Conservation (phyloP, 164 flowering plant species). For the Aristolochia californica region DNA sequence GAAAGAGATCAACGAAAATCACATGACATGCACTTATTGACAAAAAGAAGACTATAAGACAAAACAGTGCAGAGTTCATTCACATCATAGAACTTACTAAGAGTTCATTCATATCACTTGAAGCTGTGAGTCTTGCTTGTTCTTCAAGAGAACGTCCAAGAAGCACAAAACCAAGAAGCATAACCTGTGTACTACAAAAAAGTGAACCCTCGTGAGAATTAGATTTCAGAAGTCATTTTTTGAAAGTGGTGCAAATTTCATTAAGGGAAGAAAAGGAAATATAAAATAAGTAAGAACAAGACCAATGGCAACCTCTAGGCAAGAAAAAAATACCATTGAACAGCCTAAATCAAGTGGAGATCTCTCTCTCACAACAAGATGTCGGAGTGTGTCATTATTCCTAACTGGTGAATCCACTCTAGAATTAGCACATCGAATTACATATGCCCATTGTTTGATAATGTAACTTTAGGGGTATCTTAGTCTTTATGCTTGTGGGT, state of each 20-base stretch:
- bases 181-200: conserved; percentile 84
- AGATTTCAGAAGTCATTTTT: neutral
- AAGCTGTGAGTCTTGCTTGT: conserved; percentile 74
- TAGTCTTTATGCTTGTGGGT: no score
- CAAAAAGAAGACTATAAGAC: no score
- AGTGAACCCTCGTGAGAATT: conserved; percentile 23
- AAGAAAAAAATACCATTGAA: neutral
- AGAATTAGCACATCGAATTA: no score
- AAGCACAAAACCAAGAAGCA: conserved; percentile 98
- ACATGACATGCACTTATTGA: no score
- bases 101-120: conserved; percentile 97
- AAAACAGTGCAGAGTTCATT: no score
- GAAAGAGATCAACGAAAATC: no score
- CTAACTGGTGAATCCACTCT: no score
- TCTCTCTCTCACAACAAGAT: no score
- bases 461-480: no score
- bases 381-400: no score
- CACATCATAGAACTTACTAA: conserved; percentile 38
- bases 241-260: neutral
- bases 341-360: no score
- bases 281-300: neutral
- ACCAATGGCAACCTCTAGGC: neutral
- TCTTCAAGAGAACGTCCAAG: conserved; percentile 97
- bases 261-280: neutral
- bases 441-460: no score